Evolutionary conservation across 1,284 basidiomycete genomes (phyloP), one percentile per base, ranked within the genome.

Genomic region (Pascua sp.): DNA sequence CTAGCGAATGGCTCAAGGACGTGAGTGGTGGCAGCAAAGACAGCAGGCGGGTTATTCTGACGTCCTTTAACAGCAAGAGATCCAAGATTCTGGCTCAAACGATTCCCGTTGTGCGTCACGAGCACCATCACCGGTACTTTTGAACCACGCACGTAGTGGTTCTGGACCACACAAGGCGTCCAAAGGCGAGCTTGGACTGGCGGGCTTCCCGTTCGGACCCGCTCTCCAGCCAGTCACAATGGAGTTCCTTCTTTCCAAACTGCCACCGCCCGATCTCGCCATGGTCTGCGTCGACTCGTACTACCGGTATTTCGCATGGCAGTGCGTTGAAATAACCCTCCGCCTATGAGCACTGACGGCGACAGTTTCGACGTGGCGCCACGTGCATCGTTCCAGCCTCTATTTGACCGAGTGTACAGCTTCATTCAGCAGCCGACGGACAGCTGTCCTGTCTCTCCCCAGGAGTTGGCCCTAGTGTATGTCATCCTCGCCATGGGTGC

Each of bases 1-100:
- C 60, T 0, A 67, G 58, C 17, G 67, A 71, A 50, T 71, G 69
- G 69, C 49, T 71, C 49, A 68, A 69, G 44, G 63, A 71, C 37
- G 65, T 66, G 47, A 51, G 65, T 57, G 43, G 13, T 16, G 12
- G 7, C 10, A 7, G 7, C 24, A 3, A 7, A 32, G 24, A 32
- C 24, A 32, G 24, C 2, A 9, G 42, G 24, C 15, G 5, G 9
- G 18, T 7, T 10, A 42, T n/a, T 36, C 51, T 47, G 40, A 50
- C 42, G 42, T 12, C 4, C 47, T 17, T 41, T 18, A 18, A 2
- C 47, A 64, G 61, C 64, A 66, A 63, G 65, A 65, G 38, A 44
- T 58, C n/a, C 36, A 45, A 2, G 59, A 59, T 32, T 32, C 24
- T 32, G 24, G 24, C 7, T 32, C 24, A 32, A 32, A 32, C 24